Evolutionary conservation across 768 basidiomycete species (phyloP), one percentile per base, ranked within the genome.

Genomic region (Suillus clintonianus): DNA sequence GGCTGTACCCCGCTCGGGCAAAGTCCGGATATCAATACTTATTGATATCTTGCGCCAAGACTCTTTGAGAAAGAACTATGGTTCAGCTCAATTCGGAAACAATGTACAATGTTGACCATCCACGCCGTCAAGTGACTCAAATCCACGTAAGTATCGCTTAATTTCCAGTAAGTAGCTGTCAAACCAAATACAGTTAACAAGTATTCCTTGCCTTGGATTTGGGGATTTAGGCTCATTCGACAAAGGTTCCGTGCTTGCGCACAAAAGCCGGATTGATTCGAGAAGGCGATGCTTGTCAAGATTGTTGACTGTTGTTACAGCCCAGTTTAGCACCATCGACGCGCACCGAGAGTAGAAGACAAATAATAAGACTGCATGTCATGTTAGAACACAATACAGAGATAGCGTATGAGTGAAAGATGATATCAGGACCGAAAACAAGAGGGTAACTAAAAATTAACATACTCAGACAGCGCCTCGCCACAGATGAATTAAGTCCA

Each of bases 391-490:
- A 57, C 56, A 19, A 41, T 41, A 57, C 36, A 57, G 24, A n/a
- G 9, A 59, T 55, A 50, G 50, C 36, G 50, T 51, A 59, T 57
- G 47, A 37, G 34, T 61, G 22, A 58, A 34, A 41, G 11, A 61
- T 57, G 36, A 61, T 54, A 59, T 61, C 51, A 39, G 53, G 34
- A 61, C 48, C 34, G 5, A 32, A 30, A 36, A 30, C 41, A 61
- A 19, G 13, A 39, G 56, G 60, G 60, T 57, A 22, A 41, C 48
- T 57, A 57, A 55, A 54, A 61, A 57, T 59, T 59, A 61, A 61
- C 51, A 53, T 53, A 61, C 60, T 37, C 36, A n/a, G 34, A 57
- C 56, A 27, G 39, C 19, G 19, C 39, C 17, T 41, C 19, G 39
- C 39, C 24, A 61, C 51, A 37, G n/a, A 59, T 24, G 36, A 30